Conservation (phyloP, 805 yeast species). For the Spathaspora hagerdaliae region DNA sequence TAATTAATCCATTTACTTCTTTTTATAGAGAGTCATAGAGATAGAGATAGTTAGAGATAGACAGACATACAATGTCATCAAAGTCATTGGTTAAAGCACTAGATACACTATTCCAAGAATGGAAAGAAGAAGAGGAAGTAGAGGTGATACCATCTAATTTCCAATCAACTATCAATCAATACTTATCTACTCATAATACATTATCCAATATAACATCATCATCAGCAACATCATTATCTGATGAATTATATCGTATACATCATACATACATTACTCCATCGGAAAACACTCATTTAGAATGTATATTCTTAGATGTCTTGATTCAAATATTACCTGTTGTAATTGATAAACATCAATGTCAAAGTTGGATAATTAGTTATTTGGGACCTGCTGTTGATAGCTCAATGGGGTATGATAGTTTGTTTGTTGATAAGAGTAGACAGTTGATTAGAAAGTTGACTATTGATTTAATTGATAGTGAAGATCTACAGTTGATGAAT, state of each 20-base stretch:
- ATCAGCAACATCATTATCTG: slow-evolving; percentile 21
- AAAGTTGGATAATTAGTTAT: slow-evolving; percentile 48
- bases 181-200: slow-evolving; percentile 31
- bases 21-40: too few species aligned
- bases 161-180: slow-evolving; percentile 10
- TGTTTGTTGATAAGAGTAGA: slow-evolving; percentile 29
- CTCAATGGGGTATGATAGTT: slow-evolving; percentile 44
- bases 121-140: slow-evolving; percentile 11
- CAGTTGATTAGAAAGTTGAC: slow-evolving; percentile 21
- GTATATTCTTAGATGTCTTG: slow-evolving; percentile 37
- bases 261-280: slow-evolving; percentile 23
- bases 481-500: slow-evolving; percentile 17
- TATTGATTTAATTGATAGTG: slow-evolving; percentile 11
- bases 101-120: slow-evolving; percentile 19
- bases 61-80: slow-evolving; percentile 11
- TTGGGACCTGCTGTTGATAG: slow-evolving; percentile 53
- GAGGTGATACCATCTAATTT: not conserved
- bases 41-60: too few species aligned
- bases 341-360: slow-evolving; percentile 27
- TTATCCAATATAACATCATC: slow-evolving; percentile 23
- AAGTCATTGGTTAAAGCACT: slow-evolving; percentile 23
- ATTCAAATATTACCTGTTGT: slow-evolving; percentile 25
- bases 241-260: slow-evolving; percentile 34
- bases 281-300: slow-evolving; percentile 28
- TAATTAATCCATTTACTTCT: too few species aligned